A percentile compares a stretch with the other conserved stretches of the same genome.
Evolutionary conservation across 441 rosid genomes (phyloP).

Genomic region (Erysimum pusillum): DNA sequence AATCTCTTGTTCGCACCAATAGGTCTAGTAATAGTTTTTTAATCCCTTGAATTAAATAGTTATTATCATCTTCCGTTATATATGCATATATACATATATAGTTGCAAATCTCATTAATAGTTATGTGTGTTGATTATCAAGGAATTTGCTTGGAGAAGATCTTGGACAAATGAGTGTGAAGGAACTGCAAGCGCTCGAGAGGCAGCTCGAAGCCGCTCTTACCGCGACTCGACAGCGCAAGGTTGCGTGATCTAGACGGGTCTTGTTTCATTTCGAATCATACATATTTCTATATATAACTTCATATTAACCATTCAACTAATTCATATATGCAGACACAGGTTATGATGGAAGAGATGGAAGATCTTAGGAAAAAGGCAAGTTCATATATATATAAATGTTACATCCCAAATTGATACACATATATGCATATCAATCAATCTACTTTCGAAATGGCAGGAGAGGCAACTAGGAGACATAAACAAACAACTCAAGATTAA

Average conservation of each 20-base stretch:
- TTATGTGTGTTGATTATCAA: slow-evolving; percentile 32
- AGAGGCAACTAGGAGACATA: slow-evolving; percentile 81
- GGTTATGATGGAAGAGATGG: slow-evolving; percentile 81
- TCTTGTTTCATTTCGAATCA: slow-evolving; percentile 21
- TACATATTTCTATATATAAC: not conserved
- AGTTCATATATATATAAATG: slow-evolving; percentile 19
- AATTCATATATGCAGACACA: slow-evolving; percentile 57
- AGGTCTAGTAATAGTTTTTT: slow-evolving; percentile 52
- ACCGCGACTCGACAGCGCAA: slow-evolving; percentile 74
- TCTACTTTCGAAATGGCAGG: slow-evolving; percentile 51
- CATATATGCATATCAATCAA: not conserved
- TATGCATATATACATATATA: not conserved
- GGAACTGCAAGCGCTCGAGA: slow-evolving; percentile 81
- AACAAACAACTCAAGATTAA: slow-evolving; percentile 79
- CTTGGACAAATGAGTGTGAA: slow-evolving; percentile 76
- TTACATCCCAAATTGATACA: not conserved
- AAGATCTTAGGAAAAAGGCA: slow-evolving; percentile 78
- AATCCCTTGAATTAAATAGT: not conserved
- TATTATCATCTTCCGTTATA: not conserved
- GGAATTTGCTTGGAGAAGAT: slow-evolving; percentile 91
- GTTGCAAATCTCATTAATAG: slow-evolving; percentile 2
- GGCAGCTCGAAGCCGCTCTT: slow-evolving; percentile 82
- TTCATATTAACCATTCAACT: not conserved
- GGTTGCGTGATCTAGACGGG: slow-evolving; percentile 49
- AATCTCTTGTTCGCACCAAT: slow-evolving; percentile 80